These are phyloP conservation scores for Hymenochaete sp. DNA, from an alignment of 1,284 basidiomycete species.

Conservation along the genomic window DNA sequence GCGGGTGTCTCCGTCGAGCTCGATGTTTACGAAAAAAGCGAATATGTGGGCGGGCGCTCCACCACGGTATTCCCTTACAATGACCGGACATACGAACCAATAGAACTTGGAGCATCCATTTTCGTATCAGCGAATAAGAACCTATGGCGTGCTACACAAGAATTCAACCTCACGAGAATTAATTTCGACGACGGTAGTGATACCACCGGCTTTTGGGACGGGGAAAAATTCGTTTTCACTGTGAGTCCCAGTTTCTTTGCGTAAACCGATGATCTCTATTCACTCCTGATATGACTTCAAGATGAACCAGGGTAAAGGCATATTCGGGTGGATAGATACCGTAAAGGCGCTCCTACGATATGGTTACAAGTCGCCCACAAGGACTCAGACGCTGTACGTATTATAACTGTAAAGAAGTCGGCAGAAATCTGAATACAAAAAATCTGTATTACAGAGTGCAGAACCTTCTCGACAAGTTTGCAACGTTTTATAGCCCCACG, in stretches of 20 bases:
- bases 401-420: too few species aligned
- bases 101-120: slow-evolving; percentile 85
- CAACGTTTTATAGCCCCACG: slow-evolving; percentile 50
- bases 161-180: slow-evolving; percentile 64
- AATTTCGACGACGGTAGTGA: slow-evolving; percentile 45
- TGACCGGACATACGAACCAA: slow-evolving; percentile 48
- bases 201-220: slow-evolving; percentile 77
- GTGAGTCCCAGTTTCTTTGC: slow-evolving; percentile 30
- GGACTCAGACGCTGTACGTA: slow-evolving; percentile 49
- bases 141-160: slow-evolving; percentile 68
- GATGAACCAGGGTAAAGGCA: slow-evolving; percentile 42
- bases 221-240: slow-evolving; percentile 58
- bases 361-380: slow-evolving; percentile 61
- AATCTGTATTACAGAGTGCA: slow-evolving; percentile 40
- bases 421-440: slow-evolving; percentile 2
- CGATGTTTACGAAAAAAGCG: slow-evolving; percentile 73
- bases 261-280: neutral
- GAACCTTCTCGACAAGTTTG: slow-evolving; percentile 45
- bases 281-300: slow-evolving; percentile 7
- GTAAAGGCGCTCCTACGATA: slow-evolving; percentile 74
- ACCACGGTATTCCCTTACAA: slow-evolving; percentile 73
- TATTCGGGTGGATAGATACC: slow-evolving; percentile 60
- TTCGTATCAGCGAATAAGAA: slow-evolving; percentile 82
- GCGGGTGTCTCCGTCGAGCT: slow-evolving; percentile 61
- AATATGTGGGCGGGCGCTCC: slow-evolving; percentile 79